Base-by-base conservation (phyloP, 2,329 filamentous ascomycete genomes). In the Aspergillus spinulosporus region DNA sequence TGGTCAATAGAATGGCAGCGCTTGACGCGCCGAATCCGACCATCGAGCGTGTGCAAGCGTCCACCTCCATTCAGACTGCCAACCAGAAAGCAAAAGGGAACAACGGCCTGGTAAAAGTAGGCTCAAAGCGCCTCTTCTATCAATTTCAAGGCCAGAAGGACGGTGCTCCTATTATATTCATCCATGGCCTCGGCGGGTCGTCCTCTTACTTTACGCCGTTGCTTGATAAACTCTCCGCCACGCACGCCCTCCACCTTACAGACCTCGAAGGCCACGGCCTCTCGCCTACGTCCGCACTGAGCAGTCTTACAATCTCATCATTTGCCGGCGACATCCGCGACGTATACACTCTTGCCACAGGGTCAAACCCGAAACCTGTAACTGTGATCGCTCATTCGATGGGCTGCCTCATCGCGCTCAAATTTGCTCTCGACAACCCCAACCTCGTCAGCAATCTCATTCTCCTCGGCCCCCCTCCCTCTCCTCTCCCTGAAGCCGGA, bases 231-330 rank as follows among this genome's bases (percentile, higher is more conserved):
- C 60, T 79, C 29, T 34, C 49, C 14, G 9, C 14, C 2, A 52
- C 49, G 3, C 49, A 52, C 39, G 49, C 49, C 15, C 45, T 76
- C 4, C 76, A 81, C 57, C 63, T 82, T 0, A 78, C 78, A 56
- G 83, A 85, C 59, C 69, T 85, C 2, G 82, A 85, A 66, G 82
- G 82, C 2, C 82, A 84, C 58, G 82, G 82, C 0, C 69, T 80
- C 5, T 81, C 79, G 1, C 81, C 81, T 0, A 83, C 81, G 0
- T 75, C 74, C 6, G 76, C 81, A 0, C 67, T 74, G 2, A 77
- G 71, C 48, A 61, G 60, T 2, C 51, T 81, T 8, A 76, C 69
- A 4, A 76, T 84, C 37, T 62, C 67, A 0, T 78, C 74, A 0
- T 75, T 80, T 43, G 75, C 76, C 0, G 57, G 58, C 0, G 80